These are phyloP conservation scores for Parachlorella kessleri DNA, from an alignment of 139 green algal species.

Conservation along the genomic window DNA sequence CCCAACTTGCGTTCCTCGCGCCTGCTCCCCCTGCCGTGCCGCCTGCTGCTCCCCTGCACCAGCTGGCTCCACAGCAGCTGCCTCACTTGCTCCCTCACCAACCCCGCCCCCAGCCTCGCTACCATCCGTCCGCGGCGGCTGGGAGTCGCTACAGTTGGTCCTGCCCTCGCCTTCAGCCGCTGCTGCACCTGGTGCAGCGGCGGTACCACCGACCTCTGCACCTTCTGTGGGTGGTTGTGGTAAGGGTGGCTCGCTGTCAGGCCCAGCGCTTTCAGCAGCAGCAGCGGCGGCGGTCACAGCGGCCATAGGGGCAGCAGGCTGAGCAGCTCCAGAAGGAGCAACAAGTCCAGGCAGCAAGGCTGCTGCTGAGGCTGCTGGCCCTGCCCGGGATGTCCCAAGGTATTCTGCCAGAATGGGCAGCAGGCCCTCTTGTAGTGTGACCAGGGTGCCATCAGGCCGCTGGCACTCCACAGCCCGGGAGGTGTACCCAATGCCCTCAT, in stretches of 20 bases:
- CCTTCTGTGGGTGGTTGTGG: slow-evolving; percentile 3
- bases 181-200: background rate
- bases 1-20: background rate
- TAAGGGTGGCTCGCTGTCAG: background rate
- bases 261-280: background rate
- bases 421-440: slow-evolving; percentile 42
- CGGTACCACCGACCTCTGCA: slow-evolving; percentile 9
- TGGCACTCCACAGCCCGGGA: slow-evolving; percentile 30
- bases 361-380: background rate
- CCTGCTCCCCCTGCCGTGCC: background rate
- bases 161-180: background rate
- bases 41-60: background rate
- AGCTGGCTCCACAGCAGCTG: background rate
- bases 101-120: slow-evolving; percentile 6
- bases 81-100: background rate
- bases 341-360: no score
- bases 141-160: slow-evolving; percentile 4
- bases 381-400: slow-evolving; percentile 4
- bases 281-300: background rate
- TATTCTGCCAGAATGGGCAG: slow-evolving; percentile 28
- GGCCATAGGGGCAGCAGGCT: background rate
- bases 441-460: slow-evolving; percentile 24
- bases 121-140: background rate
- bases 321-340: background rate
- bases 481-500: slow-evolving; percentile 33